Base-by-base conservation (phyloP, 768 basidiomycete species). In the Tulasnella sp. region DNA sequence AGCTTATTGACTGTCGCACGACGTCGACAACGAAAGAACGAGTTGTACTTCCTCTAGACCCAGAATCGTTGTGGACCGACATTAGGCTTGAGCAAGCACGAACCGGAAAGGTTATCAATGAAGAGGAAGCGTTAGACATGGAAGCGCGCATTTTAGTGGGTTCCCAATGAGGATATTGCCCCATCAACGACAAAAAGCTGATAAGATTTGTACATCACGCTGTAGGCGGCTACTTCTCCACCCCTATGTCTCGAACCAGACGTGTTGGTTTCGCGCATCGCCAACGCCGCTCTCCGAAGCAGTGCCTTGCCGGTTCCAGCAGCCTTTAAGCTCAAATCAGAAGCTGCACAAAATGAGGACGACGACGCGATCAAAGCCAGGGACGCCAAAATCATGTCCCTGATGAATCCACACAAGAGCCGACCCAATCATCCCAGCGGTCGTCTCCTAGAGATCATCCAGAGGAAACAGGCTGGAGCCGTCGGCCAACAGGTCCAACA, bases 201-300 rank as follows among this genome's bases (percentile, higher is more conserved):
- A 34, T 42, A 43, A 58, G 49, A 49, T n/a, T n/a, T n/a, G n/a
- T n/a, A n/a, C n/a, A n/a, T n/a, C n/a, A n/a, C 38, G n/a, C 15
- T 52, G 38, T 31, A 92, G 88, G 73, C 87, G 49, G 81, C 87
- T 15, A 88, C 85, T 3, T 72, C 84, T 0, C 78, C 83, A 4
- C 83, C 88, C 4, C 73, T 92, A 46, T 91, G 87, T 67, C 77
- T 92, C 27, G 81, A 87, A 63, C 88, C 89, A 2, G 80, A 91
- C 65, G 81, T 84, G 1, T 83, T 84, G 66, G 75, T 91, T 34
- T 77, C 82, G 21, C 80, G 87, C 43, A 78, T 88, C 21, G 86
- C 79, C 9, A 92, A 92, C 67, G 80, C 81, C 63, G 77, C 87
- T 4, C 72, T 85, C 44, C 75, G 85, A 56, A 82, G 84, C 0